These are phyloP conservation scores for Calonectria multiphialidica DNA, from an alignment of 2,329 filamentous ascomycete genomes.

Conservation along the genomic window DNA sequence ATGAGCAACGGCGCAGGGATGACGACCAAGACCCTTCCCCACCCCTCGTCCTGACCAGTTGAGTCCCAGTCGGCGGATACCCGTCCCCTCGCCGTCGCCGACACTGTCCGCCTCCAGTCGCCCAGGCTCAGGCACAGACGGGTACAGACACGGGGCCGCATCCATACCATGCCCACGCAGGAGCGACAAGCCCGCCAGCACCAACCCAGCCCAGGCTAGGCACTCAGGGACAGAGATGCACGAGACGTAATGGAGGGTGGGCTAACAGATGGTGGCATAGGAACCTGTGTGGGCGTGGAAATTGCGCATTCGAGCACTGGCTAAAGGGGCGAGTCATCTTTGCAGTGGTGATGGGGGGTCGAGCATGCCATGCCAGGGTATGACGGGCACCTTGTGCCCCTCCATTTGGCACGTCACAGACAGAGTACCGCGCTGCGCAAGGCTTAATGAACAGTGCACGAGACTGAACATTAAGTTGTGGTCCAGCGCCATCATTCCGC, in stretches of 20 bases:
- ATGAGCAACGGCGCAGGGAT: slow-evolving; percentile 27
- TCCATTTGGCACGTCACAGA: slow-evolving; percentile 28
- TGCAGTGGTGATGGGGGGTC: not conserved
- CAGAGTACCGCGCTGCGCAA: slow-evolving; percentile 24
- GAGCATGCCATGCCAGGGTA: slow-evolving; percentile 34
- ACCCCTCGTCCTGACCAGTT: slow-evolving; percentile 23
- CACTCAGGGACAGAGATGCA: slow-evolving; percentile 29
- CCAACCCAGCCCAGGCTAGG: slow-evolving; percentile 16
- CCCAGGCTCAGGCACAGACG: slow-evolving; percentile 8
- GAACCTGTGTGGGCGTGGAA: slow-evolving; percentile 34
- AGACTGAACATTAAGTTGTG: not conserved
- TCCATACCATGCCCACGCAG: not conserved
- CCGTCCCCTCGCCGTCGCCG: slow-evolving; percentile 20
- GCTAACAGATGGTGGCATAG: slow-evolving; percentile 10
- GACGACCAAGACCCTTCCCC: slow-evolving; percentile 22
- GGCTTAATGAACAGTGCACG: slow-evolving; percentile 1
- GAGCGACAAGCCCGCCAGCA: slow-evolving; percentile 8
- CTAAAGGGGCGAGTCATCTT: slow-evolving; percentile 24
- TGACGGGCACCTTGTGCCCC: slow-evolving; percentile 37
- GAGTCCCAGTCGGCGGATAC: slow-evolving; percentile 13
- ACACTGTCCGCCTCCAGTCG: slow-evolving; percentile 23
- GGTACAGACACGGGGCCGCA: not conserved
- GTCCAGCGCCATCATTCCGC: not conserved
- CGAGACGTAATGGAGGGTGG: slow-evolving; percentile 20
- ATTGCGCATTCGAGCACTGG: slow-evolving; percentile 34